phyloP scores from a whole-genome alignment of 257 asterid species.

The Jasminum sambac region DNA sequence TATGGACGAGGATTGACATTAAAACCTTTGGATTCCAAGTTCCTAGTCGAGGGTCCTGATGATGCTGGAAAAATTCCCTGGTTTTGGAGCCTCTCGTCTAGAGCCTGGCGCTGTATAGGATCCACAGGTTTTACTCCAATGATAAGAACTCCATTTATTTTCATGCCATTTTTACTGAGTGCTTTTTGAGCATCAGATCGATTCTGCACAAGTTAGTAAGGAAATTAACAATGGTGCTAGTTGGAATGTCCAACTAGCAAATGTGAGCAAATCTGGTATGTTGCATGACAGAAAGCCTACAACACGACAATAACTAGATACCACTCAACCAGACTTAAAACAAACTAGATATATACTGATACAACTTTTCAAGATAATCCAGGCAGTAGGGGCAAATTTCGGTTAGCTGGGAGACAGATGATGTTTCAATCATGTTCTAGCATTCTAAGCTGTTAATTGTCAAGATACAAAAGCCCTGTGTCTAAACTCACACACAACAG shows the following conservation, averaged over 20 bases:
- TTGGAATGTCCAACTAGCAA: not conserved
- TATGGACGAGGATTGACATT: conserved; percentile 59
- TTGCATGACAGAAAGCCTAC: conserved; percentile 2
- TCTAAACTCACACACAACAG: not conserved
- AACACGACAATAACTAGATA: not conserved
- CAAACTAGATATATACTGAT: not conserved
- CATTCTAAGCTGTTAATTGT: not conserved
- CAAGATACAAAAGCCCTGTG: not conserved
- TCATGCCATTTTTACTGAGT: conserved; percentile 75
- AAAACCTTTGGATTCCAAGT: conserved; percentile 47
- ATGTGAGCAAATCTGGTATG: not conserved
- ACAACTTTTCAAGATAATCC: not conserved
- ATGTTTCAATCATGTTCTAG: not conserved
- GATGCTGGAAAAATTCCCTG: conserved; percentile 83
- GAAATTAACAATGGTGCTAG: conserved; percentile 2
- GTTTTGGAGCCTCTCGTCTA: conserved; percentile 68
- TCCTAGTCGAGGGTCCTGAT: conserved; percentile 54
- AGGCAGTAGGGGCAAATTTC: not conserved
- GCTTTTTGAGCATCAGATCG: conserved; percentile 90
- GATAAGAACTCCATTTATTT: conserved; percentile 83
- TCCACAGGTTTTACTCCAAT: conserved; percentile 92
- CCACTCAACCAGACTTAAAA: not conserved
- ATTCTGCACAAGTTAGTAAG: conserved; percentile 44
- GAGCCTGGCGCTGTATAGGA: conserved; percentile 76
- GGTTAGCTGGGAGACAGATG: not conserved